phyloP scores from a whole-genome alignment of 2,329 filamentous ascomycete genomes.

The Penicillium palitans region DNA sequence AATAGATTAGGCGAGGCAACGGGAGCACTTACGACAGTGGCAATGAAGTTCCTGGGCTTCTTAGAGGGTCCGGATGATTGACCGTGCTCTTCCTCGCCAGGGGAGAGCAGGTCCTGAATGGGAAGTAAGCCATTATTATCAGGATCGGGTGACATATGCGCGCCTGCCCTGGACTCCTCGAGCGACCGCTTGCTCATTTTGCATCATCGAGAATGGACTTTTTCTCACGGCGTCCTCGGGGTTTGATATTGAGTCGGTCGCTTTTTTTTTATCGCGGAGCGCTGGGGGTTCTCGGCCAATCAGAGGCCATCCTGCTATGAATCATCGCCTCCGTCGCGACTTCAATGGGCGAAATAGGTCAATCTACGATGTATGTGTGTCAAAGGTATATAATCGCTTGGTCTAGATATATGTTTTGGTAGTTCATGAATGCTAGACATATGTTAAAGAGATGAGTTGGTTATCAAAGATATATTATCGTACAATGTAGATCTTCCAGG shows the following conservation, averaged over 20 bases:
- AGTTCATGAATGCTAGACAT: not conserved
- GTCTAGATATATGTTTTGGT: not conserved
- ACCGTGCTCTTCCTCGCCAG: constrained; percentile 32
- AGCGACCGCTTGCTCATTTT: constrained; percentile 42
- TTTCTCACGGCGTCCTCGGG: not conserved
- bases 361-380: not conserved
- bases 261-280: constrained; percentile 12
- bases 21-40: constrained; percentile 35
- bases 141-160: constrained; percentile 24
- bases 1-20: not conserved
- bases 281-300: constrained; percentile 8
- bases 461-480: not conserved
- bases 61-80: constrained; percentile 28
- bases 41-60: constrained; percentile 43
- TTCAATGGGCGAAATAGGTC: not conserved
- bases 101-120: constrained; percentile 39
- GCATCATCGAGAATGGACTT: constrained; percentile 27
- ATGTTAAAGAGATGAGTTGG: not conserved
- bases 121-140: constrained; percentile 31
- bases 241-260: constrained; percentile 4
- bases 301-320: constrained; percentile 12
- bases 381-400: not conserved
- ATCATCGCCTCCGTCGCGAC: constrained; percentile 13
- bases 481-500: not conserved
- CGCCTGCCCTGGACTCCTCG: constrained; percentile 32